Conservation (phyloP, 1,284 basidiomycete genomes). For the Cryptococcus deneoformans region DNA sequence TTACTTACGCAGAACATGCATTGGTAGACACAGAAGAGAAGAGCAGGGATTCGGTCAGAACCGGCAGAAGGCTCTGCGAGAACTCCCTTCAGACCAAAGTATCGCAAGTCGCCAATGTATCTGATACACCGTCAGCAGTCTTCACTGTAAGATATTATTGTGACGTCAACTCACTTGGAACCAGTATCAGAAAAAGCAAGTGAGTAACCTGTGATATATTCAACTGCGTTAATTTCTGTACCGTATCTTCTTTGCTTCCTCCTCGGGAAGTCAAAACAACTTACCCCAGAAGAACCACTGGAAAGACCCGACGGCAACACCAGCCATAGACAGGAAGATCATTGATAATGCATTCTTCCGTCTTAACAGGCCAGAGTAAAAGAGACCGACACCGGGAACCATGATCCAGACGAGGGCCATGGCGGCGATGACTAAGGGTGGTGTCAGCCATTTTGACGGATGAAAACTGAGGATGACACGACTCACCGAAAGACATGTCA, state of each 20-base stretch:
- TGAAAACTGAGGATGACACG: no score
- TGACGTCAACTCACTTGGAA: slow-evolving; percentile 19
- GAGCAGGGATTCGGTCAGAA: slow-evolving; percentile 67
- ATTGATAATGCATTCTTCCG: slow-evolving; percentile 91
- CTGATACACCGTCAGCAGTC: slow-evolving; percentile 10
- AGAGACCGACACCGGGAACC: slow-evolving; percentile 75
- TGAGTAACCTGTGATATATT: slow-evolving; percentile 36
- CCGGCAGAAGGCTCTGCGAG: slow-evolving; percentile 70
- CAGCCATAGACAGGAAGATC: slow-evolving; percentile 80
- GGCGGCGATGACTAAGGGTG: slow-evolving; percentile 54
- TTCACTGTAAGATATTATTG: not conserved
- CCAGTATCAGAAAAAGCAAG: slow-evolving; percentile 52
- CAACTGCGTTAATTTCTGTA: not conserved
- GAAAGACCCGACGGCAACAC: slow-evolving; percentile 65
- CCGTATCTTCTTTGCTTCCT: not conserved
- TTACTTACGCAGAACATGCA: slow-evolving; percentile 48
- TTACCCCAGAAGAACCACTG: slow-evolving; percentile 51
- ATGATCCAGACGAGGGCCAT: slow-evolving; percentile 79
- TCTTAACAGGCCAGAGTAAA: slow-evolving; percentile 78
- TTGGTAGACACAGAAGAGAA: slow-evolving; percentile 77
- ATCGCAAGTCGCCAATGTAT: slow-evolving; percentile 57
- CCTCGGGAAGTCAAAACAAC: not conserved
- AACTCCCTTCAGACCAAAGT: slow-evolving; percentile 82
- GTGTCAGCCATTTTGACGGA: not conserved
- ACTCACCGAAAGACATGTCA: slow-evolving; percentile 56